Conservation (phyloP, 441 rosid genomes). For the Hura crepitans region DNA sequence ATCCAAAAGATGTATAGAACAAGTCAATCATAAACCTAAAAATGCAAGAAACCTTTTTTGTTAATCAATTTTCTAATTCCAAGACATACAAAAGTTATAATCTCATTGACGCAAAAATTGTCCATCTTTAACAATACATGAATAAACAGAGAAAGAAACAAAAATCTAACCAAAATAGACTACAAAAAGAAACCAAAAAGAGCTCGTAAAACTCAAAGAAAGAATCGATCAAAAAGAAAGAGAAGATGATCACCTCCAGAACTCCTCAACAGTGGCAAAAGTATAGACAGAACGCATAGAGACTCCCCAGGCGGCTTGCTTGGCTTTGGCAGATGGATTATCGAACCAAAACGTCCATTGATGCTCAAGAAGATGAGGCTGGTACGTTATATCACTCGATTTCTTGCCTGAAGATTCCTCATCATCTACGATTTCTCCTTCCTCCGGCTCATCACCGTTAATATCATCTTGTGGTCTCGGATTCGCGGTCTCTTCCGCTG, state of each 20-base stretch:
- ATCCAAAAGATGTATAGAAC: no score
- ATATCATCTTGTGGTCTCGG: conserved; percentile 26
- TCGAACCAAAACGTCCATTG: conserved; percentile 94
- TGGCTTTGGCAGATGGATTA: conserved; percentile 51
- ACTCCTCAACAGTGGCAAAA: conserved; percentile 65
- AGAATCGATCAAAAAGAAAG: not conserved
- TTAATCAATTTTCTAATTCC: not conserved
- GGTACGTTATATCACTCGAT: conserved; percentile 24
- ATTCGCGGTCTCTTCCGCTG: conserved; percentile 29
- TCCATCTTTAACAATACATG: not conserved
- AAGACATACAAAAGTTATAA: not conserved
- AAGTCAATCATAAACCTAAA: not conserved
- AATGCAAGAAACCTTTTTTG: not conserved
- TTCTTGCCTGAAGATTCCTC: conserved; percentile 26
- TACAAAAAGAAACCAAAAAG: not conserved
- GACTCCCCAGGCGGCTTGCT: conserved; percentile 66
- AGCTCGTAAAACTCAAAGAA: not conserved
- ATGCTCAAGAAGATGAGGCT: conserved; percentile 66
- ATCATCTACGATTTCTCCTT: conserved; percentile 53
- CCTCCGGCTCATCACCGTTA: conserved; percentile 52
- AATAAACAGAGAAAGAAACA: not conserved
- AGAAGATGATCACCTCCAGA: conserved; percentile 58
- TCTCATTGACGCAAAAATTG: not conserved
- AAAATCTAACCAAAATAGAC: not conserved
- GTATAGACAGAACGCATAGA: conserved; percentile 63